phyloP scores from a whole-genome alignment of 352 stramenopile genomes.

The Lagenidium giganteum region DNA sequence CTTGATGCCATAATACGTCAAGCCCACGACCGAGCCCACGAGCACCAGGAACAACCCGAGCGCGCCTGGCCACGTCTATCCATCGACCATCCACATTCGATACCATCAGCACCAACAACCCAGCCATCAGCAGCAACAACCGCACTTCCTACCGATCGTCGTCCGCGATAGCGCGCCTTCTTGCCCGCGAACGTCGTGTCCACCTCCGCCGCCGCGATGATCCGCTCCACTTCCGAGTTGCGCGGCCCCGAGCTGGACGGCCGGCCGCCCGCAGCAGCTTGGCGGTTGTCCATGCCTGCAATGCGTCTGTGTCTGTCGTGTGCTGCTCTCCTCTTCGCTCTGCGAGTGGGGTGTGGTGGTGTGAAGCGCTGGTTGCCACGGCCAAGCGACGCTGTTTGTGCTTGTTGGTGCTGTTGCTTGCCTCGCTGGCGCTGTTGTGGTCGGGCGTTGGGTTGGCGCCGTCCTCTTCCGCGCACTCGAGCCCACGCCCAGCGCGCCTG shows the following conservation, averaged over 20 bases:
- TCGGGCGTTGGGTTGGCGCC: too few relatives aligned
- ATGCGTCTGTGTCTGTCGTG: too few relatives aligned
- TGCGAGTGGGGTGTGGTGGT: too few relatives aligned
- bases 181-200: constrained; percentile 79
- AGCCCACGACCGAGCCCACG: constrained; percentile 45
- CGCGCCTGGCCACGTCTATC: constrained; percentile 72
- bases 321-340: too few relatives aligned
- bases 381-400: too few relatives aligned
- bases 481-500: too few relatives aligned
- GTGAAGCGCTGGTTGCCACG: too few relatives aligned
- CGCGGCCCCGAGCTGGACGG: constrained; percentile 37
- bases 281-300: neutral
- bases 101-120: constrained; percentile 1
- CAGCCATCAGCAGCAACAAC: neutral
- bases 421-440: too few relatives aligned
- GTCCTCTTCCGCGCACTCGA: too few relatives aligned
- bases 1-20: constrained; percentile 78
- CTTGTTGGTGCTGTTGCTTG: too few relatives aligned
- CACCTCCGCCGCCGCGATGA: constrained; percentile 73
- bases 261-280: constrained; percentile 16
- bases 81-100: too few relatives aligned
- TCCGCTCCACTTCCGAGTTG: constrained; percentile 77
- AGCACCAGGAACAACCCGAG: constrained; percentile 56
- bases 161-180: constrained; percentile 65
- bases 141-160: constrained; percentile 39